Conservation (phyloP, 2,329 filamentous ascomycete species). For the Arthroderma uncinatum region DNA sequence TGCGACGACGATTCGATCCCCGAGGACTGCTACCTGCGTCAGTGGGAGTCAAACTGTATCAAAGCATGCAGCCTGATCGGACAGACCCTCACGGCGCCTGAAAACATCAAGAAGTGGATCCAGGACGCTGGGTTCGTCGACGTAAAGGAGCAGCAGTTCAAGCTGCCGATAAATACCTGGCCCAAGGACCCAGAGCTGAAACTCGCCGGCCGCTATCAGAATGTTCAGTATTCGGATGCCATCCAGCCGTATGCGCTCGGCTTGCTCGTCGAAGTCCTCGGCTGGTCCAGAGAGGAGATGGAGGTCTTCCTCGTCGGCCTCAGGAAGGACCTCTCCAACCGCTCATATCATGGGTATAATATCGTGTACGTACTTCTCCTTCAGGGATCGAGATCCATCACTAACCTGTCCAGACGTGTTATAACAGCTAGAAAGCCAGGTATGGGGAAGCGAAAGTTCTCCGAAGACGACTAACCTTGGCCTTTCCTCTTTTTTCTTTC, state of each 20-base stretch:
- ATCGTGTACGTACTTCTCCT: conserved; percentile 3
- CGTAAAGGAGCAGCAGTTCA: conserved; percentile 37
- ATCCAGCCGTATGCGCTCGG: conserved; percentile 7
- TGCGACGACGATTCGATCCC: conserved; percentile 12
- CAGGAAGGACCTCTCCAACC: conserved; percentile 6
- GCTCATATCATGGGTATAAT: conserved; percentile 6
- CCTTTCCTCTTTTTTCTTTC: background rate
- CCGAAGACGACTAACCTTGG: background rate
- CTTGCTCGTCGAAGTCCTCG: conserved; percentile 7
- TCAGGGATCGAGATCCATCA: background rate
- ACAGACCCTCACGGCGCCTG: conserved; percentile 42
- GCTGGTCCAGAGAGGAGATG: conserved; percentile 7
- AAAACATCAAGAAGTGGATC: conserved; percentile 44
- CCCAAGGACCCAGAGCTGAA: conserved; percentile 16
- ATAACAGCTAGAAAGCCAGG: conserved; percentile 3
- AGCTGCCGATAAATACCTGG: conserved; percentile 23
- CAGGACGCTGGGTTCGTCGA: conserved; percentile 48
- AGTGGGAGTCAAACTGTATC: conserved; percentile 38
- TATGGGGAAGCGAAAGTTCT: background rate
- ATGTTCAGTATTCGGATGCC: conserved; percentile 3
- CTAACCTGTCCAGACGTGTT: background rate
- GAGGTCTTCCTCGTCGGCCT: conserved; percentile 6
- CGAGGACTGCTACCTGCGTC: conserved; percentile 8
- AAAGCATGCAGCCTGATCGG: conserved; percentile 36
- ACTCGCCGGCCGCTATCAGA: conserved; percentile 3